phyloP scores from a whole-genome alignment of 106 monocot genomes.

The Dactylorhiza incarnata region DNA sequence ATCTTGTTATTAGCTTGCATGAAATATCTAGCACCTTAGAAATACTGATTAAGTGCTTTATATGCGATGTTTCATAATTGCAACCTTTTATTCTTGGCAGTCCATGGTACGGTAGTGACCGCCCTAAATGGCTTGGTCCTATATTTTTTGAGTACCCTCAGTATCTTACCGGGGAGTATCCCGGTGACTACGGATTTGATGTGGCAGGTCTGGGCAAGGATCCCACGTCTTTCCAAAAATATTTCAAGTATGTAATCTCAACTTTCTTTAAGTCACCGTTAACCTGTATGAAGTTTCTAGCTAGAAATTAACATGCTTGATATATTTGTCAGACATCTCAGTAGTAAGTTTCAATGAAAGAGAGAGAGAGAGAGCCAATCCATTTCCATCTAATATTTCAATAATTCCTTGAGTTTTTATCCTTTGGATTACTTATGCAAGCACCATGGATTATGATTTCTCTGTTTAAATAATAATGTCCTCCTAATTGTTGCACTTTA shows the following conservation, averaged over 20 bases:
- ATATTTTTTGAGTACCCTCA: constrained; percentile 73
- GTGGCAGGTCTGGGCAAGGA: constrained; percentile 79
- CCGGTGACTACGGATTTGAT: constrained; percentile 98
- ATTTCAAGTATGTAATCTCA: constrained; percentile 73
- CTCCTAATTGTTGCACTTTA: neutral
- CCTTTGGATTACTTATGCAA: neutral
- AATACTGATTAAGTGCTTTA: neutral
- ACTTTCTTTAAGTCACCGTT: neutral
- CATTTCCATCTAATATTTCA: neutral
- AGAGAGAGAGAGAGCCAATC: too few species aligned
- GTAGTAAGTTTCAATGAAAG: neutral
- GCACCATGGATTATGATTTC: neutral
- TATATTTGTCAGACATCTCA: neutral
- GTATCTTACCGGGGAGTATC: constrained; percentile 76
- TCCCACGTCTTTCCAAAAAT: constrained; percentile 63
- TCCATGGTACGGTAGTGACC: constrained; percentile 70
- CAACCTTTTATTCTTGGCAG: constrained; percentile 25
- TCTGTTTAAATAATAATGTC: neutral
- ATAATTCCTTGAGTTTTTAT: neutral
- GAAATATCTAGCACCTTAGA: neutral
- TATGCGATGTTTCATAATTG: neutral
- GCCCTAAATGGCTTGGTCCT: constrained; percentile 96
- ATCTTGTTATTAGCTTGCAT: neutral
- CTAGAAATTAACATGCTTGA: neutral
- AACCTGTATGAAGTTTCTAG: neutral